phyloP scores from a whole-genome alignment of 345 rosid genomes.

The Camelina laxa region DNA sequence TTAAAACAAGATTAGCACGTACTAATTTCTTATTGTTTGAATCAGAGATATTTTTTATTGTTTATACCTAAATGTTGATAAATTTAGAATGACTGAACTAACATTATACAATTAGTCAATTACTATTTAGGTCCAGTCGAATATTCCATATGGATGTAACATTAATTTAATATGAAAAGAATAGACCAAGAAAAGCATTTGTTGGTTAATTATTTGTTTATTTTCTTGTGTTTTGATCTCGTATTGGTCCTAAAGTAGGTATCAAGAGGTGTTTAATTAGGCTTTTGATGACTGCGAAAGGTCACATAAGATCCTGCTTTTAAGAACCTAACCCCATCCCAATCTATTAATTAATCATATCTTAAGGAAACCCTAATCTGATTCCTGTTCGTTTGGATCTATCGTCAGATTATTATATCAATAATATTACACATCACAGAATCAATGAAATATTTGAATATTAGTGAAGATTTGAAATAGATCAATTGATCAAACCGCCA shows the following conservation, averaged over 20 bases:
- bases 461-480: constrained; percentile 27
- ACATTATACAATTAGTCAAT: background rate
- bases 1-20: constrained; percentile 24
- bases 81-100: constrained; percentile 11
- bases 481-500: constrained; percentile 30
- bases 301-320: constrained; percentile 29
- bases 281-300: constrained; percentile 35
- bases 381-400: constrained; percentile 37
- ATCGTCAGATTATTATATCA: background rate
- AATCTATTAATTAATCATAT: constrained; percentile 28
- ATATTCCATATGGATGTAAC: constrained; percentile 39
- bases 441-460: constrained; percentile 17
- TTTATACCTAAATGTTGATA: background rate
- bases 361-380: constrained; percentile 34
- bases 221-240: constrained; percentile 21
- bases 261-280: constrained; percentile 40
- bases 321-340: constrained; percentile 27
- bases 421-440: constrained; percentile 15
- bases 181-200: constrained; percentile 24
- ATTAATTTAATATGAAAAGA: constrained; percentile 16
- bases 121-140: constrained; percentile 20
- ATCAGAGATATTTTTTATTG: constrained; percentile 2
- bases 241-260: constrained; percentile 27
- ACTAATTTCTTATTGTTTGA: constrained; percentile 13
- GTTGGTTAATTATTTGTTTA: constrained; percentile 15